Base-by-base conservation (phyloP, 441 rosid genomes). In the Adansonia madagascariensis region DNA sequence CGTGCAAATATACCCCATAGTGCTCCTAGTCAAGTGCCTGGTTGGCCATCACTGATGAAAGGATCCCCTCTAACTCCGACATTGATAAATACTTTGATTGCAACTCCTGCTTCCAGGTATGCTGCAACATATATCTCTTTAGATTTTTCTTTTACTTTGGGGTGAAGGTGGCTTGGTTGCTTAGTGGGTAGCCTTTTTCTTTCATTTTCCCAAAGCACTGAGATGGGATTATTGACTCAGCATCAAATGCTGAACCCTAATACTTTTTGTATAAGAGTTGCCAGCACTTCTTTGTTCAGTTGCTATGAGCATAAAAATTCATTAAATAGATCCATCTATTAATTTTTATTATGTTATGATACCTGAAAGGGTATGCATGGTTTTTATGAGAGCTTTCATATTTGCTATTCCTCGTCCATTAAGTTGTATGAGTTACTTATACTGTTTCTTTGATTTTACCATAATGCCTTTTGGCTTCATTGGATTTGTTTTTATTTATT, bases 101-200 rank as follows among this genome's bases (percentile, higher is more conserved):
- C 91, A 83, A 88, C 97, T 85, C 98, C 99, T 64, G 99, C 97
- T 85, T 85, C 98, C 84, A 88, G 98, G 98, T 96, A 87, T 85
- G 84, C 79, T 82, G 73, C 81, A 76, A 57, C 61, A 68, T 67
- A 50, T 41, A 53, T 73, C 73, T 65, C 77, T 50, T 44, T 74
- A 12, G 17, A 20, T 43, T 31, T 27, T 41, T 52, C 2, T 31
- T 27, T 8, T 12, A 6, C 3, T 41, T 59, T 10, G 39, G 22
- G 20, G 4, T 3, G 11, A 63, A 55, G 24, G 15, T 17, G 52
- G 64, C 31, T 31, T n/a, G 49, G 64, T 17, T 72, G 49, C 35
- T 22, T 35, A 5, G 27, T 59, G 47, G 11, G 14, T 39, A n/a
- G 4, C 70, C 49, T 41, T 65, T 65, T 65, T 65, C 50, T 65